Percentiles rank a stretch among this genome's conserved stretches.
phyloP scores from a whole-genome alignment of 352 stramenopile species.

The Globisporangium iwayamae region DNA sequence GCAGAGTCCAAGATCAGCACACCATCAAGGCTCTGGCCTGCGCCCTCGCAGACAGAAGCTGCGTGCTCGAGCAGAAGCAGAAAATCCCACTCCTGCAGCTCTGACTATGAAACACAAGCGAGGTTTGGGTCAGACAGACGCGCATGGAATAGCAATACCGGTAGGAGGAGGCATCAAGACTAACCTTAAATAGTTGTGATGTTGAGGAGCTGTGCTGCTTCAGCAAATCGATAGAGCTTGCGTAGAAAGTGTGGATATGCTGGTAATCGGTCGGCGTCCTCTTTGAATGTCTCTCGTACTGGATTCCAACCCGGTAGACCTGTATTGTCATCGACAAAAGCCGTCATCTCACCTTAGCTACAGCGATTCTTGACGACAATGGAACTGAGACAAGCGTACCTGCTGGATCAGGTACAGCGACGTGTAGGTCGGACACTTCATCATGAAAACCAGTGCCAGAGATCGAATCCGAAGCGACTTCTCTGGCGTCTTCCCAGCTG shows the following conservation, averaged over 20 bases:
- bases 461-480: conserved; percentile 42
- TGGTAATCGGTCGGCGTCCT: conserved; percentile 25
- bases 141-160: background rate
- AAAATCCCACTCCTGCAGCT: conserved; percentile 46
- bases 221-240: conserved; percentile 14
- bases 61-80: conserved; percentile 66
- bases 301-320: conserved; percentile 60
- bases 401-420: conserved; percentile 62
- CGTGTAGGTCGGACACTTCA: conserved; percentile 66
- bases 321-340: conserved; percentile 12
- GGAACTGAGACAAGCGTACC: conserved; percentile 12
- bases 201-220: conserved; percentile 1
- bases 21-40: conserved; percentile 25
- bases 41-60: conserved; percentile 37
- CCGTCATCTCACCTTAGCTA: background rate
- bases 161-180: background rate
- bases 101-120: conserved; percentile 17
- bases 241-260: conserved; percentile 40
- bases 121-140: background rate
- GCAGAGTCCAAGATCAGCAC: conserved; percentile 36
- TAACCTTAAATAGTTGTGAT: conserved; percentile 10
- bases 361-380: background rate
- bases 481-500: background rate
- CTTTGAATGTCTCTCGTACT: conserved; percentile 47
- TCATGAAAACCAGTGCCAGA: conserved; percentile 52